Conservation (phyloP, 2,329 filamentous ascomycete genomes). For the Sclerotinia sclerotiorum region DNA sequence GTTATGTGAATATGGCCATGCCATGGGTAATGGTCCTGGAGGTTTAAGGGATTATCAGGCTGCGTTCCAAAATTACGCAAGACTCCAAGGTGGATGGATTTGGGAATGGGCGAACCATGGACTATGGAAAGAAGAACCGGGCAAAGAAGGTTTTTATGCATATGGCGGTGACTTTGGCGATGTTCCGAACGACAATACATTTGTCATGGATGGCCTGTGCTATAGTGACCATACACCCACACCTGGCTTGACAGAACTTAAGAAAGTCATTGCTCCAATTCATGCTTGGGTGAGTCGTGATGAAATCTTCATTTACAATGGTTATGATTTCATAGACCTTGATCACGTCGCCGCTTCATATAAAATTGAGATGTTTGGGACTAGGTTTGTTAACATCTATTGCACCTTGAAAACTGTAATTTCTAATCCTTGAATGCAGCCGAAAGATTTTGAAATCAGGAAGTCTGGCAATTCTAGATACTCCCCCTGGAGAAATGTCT, state of each 20-base stretch:
- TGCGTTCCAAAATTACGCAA: conserved; percentile 48
- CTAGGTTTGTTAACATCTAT: conserved; percentile 43
- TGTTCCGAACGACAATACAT: conserved; percentile 58
- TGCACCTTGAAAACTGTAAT: neutral
- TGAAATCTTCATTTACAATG: conserved; percentile 44
- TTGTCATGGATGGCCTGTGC: conserved; percentile 62
- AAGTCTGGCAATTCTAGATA: conserved; percentile 44
- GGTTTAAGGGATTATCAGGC: conserved; percentile 67
- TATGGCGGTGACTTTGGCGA: conserved; percentile 65
- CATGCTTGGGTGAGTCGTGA: conserved; percentile 42
- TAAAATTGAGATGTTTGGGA: conserved; percentile 46
- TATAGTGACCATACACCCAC: conserved; percentile 55
- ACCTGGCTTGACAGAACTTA: conserved; percentile 56
- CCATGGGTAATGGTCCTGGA: conserved; percentile 75
- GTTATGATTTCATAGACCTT: conserved; percentile 55
- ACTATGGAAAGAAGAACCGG: conserved; percentile 47
- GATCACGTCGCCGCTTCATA: conserved; percentile 50
- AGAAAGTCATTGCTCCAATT: conserved; percentile 59
- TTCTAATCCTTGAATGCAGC: conserved; percentile 27
- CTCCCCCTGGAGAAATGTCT: conserved; percentile 39
- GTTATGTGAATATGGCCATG: conserved; percentile 58
- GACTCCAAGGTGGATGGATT: conserved; percentile 47
- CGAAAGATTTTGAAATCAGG: conserved; percentile 41
- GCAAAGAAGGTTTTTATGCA: conserved; percentile 50
- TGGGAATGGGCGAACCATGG: conserved; percentile 68